Evolutionary conservation across 345 rosid species (phyloP).

Genomic region (Hibiscus tridactylites): DNA sequence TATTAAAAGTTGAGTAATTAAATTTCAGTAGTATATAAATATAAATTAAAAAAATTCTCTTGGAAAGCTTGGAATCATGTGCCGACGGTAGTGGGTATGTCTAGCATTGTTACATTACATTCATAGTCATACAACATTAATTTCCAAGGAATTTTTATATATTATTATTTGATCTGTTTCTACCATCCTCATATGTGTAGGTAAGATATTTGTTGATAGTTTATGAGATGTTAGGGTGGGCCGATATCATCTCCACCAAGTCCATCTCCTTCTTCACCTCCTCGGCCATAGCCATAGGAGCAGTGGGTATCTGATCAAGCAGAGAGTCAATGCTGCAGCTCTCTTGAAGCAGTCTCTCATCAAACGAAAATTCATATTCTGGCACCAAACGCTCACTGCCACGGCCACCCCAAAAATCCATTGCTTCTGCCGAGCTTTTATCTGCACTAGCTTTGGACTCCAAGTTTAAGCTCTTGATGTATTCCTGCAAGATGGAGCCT

Average conservation of each 20-base stretch:
- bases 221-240: not conserved
- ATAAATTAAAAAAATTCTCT: too few relatives aligned
- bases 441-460: slow-evolving; percentile 12
- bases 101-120: too few relatives aligned
- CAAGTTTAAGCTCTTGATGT: slow-evolving; percentile 77
- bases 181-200: too few relatives aligned
- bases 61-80: too few relatives aligned
- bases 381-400: slow-evolving; percentile 40
- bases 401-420: slow-evolving; percentile 9
- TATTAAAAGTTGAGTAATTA: too few relatives aligned
- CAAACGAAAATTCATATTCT: slow-evolving; percentile 46
- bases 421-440: not conserved
- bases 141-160: too few relatives aligned
- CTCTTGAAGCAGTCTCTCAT: slow-evolving; percentile 49
- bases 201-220: too few relatives aligned
- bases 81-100: too few relatives aligned
- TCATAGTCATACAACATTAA: too few relatives aligned
- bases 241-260: not conserved
- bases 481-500: slow-evolving; percentile 75
- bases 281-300: not conserved
- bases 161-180: too few relatives aligned
- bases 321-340: slow-evolving; percentile 60
- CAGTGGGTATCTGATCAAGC: slow-evolving; percentile 47
- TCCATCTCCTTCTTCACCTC: not conserved
- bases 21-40: too few relatives aligned